Percentiles rank a stretch among this genome's conserved stretches.
Conservation (phyloP, 106 monocot genomes). For the Dendrobium officinale region DNA sequence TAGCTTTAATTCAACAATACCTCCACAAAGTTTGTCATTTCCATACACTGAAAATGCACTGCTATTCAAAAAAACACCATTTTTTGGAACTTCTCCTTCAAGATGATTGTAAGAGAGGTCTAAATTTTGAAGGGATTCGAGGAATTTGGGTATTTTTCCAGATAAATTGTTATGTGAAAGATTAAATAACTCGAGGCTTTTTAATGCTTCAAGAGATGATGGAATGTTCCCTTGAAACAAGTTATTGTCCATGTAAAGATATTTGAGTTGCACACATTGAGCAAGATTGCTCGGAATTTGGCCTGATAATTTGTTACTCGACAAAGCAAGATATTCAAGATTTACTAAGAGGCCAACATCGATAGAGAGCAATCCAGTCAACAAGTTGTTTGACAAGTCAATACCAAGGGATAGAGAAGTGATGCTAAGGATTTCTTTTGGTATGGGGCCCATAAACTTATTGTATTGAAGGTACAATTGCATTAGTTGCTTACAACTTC, state of each 20-base stretch:
- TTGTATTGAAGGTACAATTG: not conserved
- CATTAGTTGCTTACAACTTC: not conserved
- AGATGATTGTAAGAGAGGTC: conserved; percentile 26
- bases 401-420: not conserved
- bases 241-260: conserved; percentile 13
- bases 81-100: conserved; percentile 14
- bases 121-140: not conserved
- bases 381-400: conserved; percentile 9
- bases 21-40: conserved; percentile 16
- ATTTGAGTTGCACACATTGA: not conserved
- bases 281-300: conserved; percentile 7
- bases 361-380: not conserved
- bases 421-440: not conserved
- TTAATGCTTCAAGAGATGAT: not conserved
- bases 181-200: not conserved
- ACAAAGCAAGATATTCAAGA: not conserved
- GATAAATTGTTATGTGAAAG: conserved; percentile 17
- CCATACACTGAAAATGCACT: conserved; percentile 11
- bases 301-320: conserved; percentile 8
- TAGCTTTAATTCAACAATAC: conserved; percentile 11
- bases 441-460: not conserved
- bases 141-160: conserved; percentile 4
- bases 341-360: conserved; percentile 4
- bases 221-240: conserved; percentile 14
- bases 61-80: not conserved